phyloP scores from a whole-genome alignment of 345 rosid species.

The Hibiscus mutabilis region DNA sequence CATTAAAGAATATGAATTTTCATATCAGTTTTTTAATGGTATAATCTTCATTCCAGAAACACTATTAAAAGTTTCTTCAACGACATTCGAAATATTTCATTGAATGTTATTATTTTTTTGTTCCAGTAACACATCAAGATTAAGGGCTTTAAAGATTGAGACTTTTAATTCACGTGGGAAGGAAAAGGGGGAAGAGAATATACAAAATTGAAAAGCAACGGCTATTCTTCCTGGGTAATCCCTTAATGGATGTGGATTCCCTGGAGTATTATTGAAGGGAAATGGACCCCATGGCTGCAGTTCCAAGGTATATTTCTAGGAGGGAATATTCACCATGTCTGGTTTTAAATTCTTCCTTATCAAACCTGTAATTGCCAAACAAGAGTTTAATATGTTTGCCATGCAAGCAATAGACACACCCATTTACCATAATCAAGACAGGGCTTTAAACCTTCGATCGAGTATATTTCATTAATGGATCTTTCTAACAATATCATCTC shows the following conservation, averaged over 20 bases:
- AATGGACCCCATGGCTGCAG: conserved; percentile 9
- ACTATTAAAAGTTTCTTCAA: too few species aligned
- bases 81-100: too few species aligned
- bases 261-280: conserved; percentile 21
- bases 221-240: conserved; percentile 11
- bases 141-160: too few species aligned
- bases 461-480: conserved; percentile 12
- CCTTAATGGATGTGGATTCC: conserved; percentile 20
- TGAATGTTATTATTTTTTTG: too few species aligned
- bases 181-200: conserved; percentile 13
- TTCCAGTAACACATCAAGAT: too few species aligned
- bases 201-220: conserved; percentile 26
- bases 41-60: too few species aligned
- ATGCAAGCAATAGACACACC: not conserved
- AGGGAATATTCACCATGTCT: conserved; percentile 20
- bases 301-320: conserved; percentile 13
- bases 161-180: not conserved
- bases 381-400: conserved; percentile 17
- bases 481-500: not conserved
- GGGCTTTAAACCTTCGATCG: not conserved
- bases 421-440: not conserved
- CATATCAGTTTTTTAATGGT: too few species aligned
- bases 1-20: too few species aligned
- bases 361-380: conserved; percentile 25
- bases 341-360: conserved; percentile 35